These are phyloP conservation scores for Phytophthora podocarpi DNA, from an alignment of 352 stramenopile species.

Conservation along the genomic window DNA sequence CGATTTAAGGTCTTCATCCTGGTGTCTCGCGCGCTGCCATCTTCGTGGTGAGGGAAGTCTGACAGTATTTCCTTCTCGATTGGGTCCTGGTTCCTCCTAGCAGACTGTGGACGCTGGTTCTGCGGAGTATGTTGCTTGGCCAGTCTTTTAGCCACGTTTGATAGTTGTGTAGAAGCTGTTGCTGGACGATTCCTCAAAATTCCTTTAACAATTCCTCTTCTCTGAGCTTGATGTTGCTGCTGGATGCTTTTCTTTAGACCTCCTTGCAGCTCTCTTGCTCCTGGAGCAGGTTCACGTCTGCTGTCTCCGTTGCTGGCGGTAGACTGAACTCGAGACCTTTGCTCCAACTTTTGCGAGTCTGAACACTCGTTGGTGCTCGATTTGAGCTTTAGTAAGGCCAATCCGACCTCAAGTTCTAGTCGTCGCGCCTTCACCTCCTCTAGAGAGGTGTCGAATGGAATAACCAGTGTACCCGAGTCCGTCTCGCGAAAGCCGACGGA, in stretches of 20 bases:
- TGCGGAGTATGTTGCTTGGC: too few relatives aligned
- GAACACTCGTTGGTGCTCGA: neutral
- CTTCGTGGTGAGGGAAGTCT: constrained; percentile 14
- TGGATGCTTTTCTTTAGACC: too few relatives aligned
- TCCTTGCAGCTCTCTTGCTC: too few relatives aligned
- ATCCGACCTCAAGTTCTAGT: constrained; percentile 56
- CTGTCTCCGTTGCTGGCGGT: neutral
- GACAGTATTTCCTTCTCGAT: constrained; percentile 49
- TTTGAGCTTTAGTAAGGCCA: constrained; percentile 19
- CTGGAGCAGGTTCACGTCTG: too few relatives aligned
- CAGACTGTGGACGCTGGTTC: neutral
- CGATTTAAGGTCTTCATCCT: neutral
- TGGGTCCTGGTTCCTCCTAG: constrained; percentile 8
- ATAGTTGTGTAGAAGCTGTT: too few relatives aligned
- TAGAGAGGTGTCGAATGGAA: constrained; percentile 33
- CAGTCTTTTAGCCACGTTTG: too few relatives aligned
- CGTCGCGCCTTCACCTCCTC: constrained; percentile 38
- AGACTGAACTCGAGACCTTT: neutral
- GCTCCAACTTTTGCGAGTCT: neutral
- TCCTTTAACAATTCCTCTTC: too few relatives aligned
- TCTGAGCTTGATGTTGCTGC: too few relatives aligned
- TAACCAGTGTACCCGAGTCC: constrained; percentile 36
- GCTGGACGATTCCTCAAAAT: too few relatives aligned
- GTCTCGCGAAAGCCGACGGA: constrained; percentile 65
- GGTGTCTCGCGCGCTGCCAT: too few relatives aligned